Conservation (phyloP, 2,329 filamentous ascomycete species). For the Fusarium falciforme region DNA sequence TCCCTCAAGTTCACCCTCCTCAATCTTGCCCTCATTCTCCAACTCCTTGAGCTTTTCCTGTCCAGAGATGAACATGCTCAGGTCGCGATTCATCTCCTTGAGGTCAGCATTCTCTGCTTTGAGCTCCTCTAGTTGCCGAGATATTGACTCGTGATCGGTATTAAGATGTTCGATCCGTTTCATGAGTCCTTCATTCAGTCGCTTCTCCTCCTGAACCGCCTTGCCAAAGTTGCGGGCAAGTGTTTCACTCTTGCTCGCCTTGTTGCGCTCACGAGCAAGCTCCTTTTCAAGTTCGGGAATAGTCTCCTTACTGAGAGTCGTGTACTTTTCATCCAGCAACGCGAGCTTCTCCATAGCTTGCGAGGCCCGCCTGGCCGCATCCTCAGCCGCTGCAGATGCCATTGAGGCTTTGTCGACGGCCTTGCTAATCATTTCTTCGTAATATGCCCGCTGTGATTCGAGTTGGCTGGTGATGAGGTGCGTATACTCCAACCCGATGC, state of each 20-base stretch:
- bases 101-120: constrained; percentile 77
- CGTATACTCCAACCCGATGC: constrained; percentile 92
- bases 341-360: constrained; percentile 62
- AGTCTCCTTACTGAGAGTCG: constrained; percentile 64
- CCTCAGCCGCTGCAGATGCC: constrained; percentile 75
- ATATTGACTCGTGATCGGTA: constrained; percentile 68
- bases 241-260: constrained; percentile 77
- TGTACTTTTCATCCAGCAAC: constrained; percentile 58
- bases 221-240: constrained; percentile 81
- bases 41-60: constrained; percentile 82
- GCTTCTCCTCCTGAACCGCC: constrained; percentile 87
- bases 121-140: constrained; percentile 67
- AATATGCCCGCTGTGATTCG: constrained; percentile 92
- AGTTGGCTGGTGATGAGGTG: constrained; percentile 93
- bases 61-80: constrained; percentile 88
- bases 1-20: constrained; percentile 79
- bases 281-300: constrained; percentile 80
- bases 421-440: constrained; percentile 90
- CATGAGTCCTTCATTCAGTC: constrained; percentile 83
- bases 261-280: constrained; percentile 73
- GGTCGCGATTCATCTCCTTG: constrained; percentile 86
- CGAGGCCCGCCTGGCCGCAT: constrained; percentile 64
- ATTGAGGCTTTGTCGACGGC: constrained; percentile 89
- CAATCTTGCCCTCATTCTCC: constrained; percentile 67
- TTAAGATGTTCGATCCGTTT: constrained; percentile 82